A percentile compares a stretch with the other conserved stretches of the same genome.
Conservation (phyloP, 345 rosid genomes). For the Arabis alpina region DNA sequence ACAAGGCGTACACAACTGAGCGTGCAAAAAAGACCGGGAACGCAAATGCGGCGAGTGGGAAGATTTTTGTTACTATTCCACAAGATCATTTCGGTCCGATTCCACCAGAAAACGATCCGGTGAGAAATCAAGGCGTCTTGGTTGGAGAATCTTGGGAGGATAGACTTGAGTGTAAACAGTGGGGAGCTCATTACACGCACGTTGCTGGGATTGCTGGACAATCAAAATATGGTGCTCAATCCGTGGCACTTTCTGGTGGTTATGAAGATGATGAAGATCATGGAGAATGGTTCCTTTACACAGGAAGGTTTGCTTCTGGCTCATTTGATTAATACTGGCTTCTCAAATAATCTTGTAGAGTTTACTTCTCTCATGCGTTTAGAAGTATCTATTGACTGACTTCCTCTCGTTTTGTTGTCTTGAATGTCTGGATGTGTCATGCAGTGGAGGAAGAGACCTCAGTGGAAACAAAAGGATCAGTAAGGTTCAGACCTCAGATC, state of each 20-base stretch:
- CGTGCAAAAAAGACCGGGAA: slow-evolving; percentile 69
- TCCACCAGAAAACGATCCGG: slow-evolving; percentile 71
- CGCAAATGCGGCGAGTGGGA: slow-evolving; percentile 85
- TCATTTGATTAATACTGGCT: background rate
- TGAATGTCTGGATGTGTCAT: slow-evolving; percentile 13
- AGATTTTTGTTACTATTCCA: slow-evolving; percentile 64
- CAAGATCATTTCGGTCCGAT: slow-evolving; percentile 88
- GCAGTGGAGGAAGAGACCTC: slow-evolving; percentile 85
- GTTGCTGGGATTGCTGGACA: slow-evolving; percentile 85
- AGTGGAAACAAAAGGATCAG: slow-evolving; percentile 79
- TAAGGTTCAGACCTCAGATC: slow-evolving; percentile 69
- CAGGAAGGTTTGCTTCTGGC: slow-evolving; percentile 33
- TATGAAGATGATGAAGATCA: slow-evolving; percentile 84
- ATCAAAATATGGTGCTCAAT: slow-evolving; percentile 68
- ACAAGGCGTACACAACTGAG: slow-evolving; percentile 71
- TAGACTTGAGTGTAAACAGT: slow-evolving; percentile 70
- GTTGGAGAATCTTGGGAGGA: slow-evolving; percentile 80
- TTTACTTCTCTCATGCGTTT: background rate
- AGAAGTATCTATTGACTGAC: background rate
- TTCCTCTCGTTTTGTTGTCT: background rate
- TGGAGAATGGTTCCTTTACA: slow-evolving; percentile 52
- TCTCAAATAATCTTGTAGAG: background rate
- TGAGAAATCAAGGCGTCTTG: slow-evolving; percentile 60
- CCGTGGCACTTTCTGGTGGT: slow-evolving; percentile 81
- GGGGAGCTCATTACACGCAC: slow-evolving; percentile 78